Evolutionary conservation across 306 rosid species (phyloP).

Genomic region (Arachis stenosperma): DNA sequence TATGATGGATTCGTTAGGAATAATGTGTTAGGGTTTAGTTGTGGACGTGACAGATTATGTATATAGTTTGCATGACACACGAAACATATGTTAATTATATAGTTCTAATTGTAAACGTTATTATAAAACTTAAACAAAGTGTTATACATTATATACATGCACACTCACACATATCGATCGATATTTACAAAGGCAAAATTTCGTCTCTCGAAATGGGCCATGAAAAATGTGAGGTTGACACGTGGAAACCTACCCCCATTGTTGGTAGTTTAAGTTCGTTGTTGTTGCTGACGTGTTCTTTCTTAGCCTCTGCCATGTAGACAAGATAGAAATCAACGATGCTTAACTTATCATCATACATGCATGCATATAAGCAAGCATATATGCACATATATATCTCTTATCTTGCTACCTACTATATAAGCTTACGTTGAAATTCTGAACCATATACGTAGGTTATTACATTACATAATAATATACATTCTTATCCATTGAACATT

Average conservation of each 20-base stretch:
- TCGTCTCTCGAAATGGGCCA: conserved; percentile 19
- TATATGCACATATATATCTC: too few species aligned
- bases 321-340: too few species aligned
- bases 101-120: too few species aligned
- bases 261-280: conserved; percentile 46
- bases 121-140: background rate
- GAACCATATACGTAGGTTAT: too few species aligned
- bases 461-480: too few species aligned
- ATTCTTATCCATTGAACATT: too few species aligned
- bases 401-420: too few species aligned
- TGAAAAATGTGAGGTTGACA: conserved; percentile 34
- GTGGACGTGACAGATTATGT: background rate
- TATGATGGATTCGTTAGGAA: conserved; percentile 37
- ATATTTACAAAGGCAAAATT: conserved; percentile 27
- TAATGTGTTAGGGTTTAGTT: conserved; percentile 27
- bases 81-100: background rate
- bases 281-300: conserved; percentile 32
- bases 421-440: too few species aligned
- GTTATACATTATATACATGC: background rate
- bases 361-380: too few species aligned
- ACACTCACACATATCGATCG: background rate
- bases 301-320: conserved; percentile 2
- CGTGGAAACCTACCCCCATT: conserved; percentile 42
- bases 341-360: too few species aligned
- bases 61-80: conserved; percentile 21